Base-by-base conservation (phyloP, 768 basidiomycete species). In the Leucocoprinus birnbaumii region DNA sequence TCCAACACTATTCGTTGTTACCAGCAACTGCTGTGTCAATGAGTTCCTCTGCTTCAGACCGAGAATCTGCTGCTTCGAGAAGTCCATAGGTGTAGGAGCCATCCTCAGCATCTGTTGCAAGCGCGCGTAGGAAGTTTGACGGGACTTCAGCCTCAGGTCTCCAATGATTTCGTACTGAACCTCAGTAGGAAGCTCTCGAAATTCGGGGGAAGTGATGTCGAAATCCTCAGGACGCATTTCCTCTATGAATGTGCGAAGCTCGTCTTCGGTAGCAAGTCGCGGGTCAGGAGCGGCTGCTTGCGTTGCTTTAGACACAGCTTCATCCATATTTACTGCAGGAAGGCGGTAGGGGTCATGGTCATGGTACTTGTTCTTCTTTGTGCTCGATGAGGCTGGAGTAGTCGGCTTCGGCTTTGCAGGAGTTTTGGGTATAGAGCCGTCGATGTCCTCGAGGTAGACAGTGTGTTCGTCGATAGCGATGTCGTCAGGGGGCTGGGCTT, bases 131-230 rank as follows among this genome's bases (percentile, higher is more conserved):
- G 93, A 96, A 11, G 92, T 95, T 70, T 98, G 95, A 2, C 97
- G 82, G 1, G 95, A 98, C 69, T 94, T 94, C 54, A 97, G 77
- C 2, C 97, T 85, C 46, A 98, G 76, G 73, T 99, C 97, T 51
- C 96, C 95, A 31, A 98, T 86, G 60, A 99, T 96, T 73, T 99
- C 97, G 70, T 98, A 99, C 63, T 99, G 94, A 19, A 97, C 85
- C 68, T 98, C 95, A 0, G 93, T 96, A 2, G 97, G 95, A 2
- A 98, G 82, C 58, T 92, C 90, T 21, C 87, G 83, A 67, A 99
- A 99, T 18, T 87, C 91, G 3, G 91, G 81, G 1, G 94, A 94
- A 16, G 85, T 80, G 53, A 97, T 82, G 65, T 98, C 96, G 62
- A 98, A 91, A 64, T 98, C 94, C 63, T 94, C 94, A 0, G 95